Percentiles rank a stretch among this genome's conserved stretches.
These are phyloP conservation scores for Naematelia encephala DNA, from an alignment of 768 basidiomycete genomes.

Conservation along the genomic window DNA sequence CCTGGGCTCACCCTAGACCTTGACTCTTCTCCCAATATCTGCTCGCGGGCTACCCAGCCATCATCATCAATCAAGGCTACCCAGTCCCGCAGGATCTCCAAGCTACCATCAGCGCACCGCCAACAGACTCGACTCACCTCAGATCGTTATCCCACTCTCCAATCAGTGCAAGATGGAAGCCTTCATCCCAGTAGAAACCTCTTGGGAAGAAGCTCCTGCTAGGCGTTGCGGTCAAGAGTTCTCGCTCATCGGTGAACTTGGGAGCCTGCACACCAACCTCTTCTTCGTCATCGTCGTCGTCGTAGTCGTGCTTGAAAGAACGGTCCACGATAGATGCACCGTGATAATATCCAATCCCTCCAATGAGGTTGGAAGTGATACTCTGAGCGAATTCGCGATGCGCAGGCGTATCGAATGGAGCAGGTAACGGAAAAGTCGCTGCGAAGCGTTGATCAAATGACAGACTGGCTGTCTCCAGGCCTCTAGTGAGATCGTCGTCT, in stretches of 20 bases:
- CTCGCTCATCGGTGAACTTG: constrained; percentile 65
- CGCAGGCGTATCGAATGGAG: constrained; percentile 55
- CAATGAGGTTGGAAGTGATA: constrained; percentile 84
- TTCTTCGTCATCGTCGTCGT: constrained; percentile 62
- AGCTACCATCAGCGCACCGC: constrained; percentile 52
- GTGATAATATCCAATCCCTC: constrained; percentile 93
- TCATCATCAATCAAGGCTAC: constrained; percentile 84
- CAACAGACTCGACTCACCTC: constrained; percentile 54
- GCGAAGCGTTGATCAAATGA: constrained; percentile 68
- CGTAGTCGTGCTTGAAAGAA: constrained; percentile 86
- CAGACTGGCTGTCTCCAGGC: constrained; percentile 64
- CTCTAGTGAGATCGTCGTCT: constrained; percentile 67
- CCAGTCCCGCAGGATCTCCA: constrained; percentile 88
- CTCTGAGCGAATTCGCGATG: constrained; percentile 76
- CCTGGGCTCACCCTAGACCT: constrained; percentile 69
- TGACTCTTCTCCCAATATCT: constrained; percentile 94
- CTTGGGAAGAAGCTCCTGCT: constrained; percentile 95
- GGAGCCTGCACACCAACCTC: constrained; percentile 38
- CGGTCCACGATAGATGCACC: constrained; percentile 82
- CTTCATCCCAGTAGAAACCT: constrained; percentile 99
- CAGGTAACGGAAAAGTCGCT: constrained; percentile 64
- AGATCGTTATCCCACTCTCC: constrained; percentile 91
- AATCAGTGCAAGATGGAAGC: constrained; percentile 88
- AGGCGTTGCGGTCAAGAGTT: constrained; percentile 84
- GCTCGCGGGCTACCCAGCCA: constrained; percentile 94